Evolutionary conservation across 2,329 filamentous ascomycete genomes (phyloP).

Genomic region (Cephalotrichum gorgonifer): DNA sequence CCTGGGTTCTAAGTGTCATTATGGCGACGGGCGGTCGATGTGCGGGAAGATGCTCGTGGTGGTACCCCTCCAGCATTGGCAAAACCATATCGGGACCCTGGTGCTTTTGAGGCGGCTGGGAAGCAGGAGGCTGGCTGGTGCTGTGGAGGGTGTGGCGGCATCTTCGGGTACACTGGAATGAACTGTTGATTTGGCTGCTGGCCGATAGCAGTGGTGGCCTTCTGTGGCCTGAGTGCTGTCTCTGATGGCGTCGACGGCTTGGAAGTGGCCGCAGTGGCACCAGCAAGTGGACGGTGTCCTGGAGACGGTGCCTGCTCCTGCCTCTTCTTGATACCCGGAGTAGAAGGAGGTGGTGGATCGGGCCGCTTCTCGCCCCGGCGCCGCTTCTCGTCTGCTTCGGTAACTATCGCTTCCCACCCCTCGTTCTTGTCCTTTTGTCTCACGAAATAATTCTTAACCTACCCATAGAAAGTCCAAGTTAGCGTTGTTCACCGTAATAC

Average conservation of each 20-base stretch:
- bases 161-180: not conserved
- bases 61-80: no score
- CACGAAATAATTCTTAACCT: constrained; percentile 61
- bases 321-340: constrained; percentile 34
- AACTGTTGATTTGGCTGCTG: constrained; percentile 3
- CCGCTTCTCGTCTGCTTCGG: constrained; percentile 48
- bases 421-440: constrained; percentile 52
- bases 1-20: no score
- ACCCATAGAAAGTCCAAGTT: constrained; percentile 10
- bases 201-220: not conserved
- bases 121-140: not conserved
- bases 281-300: constrained; percentile 25
- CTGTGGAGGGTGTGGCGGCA: not conserved
- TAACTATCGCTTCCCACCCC: constrained; percentile 45
- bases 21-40: no score
- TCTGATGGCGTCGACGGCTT: constrained; percentile 3
- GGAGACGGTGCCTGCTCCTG: constrained; percentile 34
- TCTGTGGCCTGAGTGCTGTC: not conserved
- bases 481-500: constrained; percentile 4
- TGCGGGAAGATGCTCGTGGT: no score
- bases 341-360: constrained; percentile 46
- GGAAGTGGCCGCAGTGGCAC: constrained; percentile 2
- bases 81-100: not conserved
- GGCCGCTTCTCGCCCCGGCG: constrained; percentile 47
- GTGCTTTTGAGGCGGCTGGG: not conserved